Percentiles rank a stretch among this genome's conserved stretches.
phyloP scores from a whole-genome alignment of 306 rosid genomes.

The Potentilla sterilis region DNA sequence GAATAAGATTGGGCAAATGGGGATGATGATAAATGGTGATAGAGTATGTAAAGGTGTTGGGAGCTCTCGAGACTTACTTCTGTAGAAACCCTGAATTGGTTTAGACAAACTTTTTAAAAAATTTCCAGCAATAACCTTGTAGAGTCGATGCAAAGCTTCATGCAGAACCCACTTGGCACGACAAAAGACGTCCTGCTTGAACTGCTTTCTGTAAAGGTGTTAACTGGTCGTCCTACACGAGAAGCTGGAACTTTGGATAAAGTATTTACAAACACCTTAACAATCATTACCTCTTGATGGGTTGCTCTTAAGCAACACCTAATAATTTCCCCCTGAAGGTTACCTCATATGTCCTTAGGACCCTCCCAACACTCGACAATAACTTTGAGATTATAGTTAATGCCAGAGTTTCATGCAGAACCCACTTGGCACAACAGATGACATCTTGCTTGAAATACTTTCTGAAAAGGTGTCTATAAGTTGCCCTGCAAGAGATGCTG shows the following conservation, averaged over 20 bases:
- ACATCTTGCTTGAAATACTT: constrained; percentile 64
- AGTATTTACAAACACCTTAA: constrained; percentile 64
- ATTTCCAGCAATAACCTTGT: constrained; percentile 27
- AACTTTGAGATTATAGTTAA: constrained; percentile 35
- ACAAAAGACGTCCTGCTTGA: constrained; percentile 58
- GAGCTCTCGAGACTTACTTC: constrained; percentile 54
- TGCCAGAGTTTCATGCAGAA: constrained; percentile 98
- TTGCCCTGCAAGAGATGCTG: constrained; percentile 88
- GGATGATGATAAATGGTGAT: constrained; percentile 35
- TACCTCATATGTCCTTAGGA: constrained; percentile 68
- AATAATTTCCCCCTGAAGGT: constrained; percentile 82
- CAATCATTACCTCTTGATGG: constrained; percentile 59
- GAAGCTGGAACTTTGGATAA: constrained; percentile 67
- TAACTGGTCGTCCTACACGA: constrained; percentile 82
- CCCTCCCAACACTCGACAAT: constrained; percentile 34
- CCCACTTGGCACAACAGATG: constrained; percentile 64
- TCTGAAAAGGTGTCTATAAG: constrained; percentile 93
- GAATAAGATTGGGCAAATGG: constrained; percentile 45
- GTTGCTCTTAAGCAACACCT: constrained; percentile 85
- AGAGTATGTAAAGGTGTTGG: constrained; percentile 38
- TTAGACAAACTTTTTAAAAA: neutral
- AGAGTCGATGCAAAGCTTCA: constrained; percentile 80
- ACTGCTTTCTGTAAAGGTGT: constrained; percentile 74
- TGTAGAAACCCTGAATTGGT: constrained; percentile 31
- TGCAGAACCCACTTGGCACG: constrained; percentile 78